These are phyloP conservation scores for Irpex lacteus DNA, from an alignment of 1,284 basidiomycete genomes.

Conservation along the genomic window DNA sequence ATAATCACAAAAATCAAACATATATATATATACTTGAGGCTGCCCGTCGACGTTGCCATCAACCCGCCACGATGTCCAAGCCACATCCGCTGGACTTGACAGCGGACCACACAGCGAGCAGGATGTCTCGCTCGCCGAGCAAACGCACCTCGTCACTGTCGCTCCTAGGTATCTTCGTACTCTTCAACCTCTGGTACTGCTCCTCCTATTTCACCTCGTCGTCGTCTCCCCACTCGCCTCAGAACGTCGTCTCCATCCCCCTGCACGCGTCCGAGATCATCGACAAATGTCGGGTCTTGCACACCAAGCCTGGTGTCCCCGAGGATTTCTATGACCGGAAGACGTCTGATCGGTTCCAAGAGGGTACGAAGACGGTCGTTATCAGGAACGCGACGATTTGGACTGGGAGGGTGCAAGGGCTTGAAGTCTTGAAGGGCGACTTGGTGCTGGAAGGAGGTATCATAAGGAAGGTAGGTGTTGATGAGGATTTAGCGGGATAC, in stretches of 20 bases:
- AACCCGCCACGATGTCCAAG: neutral
- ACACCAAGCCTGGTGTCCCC: slow-evolving; percentile 40
- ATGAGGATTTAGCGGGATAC: slow-evolving; percentile 16
- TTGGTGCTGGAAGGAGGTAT: slow-evolving; percentile 54
- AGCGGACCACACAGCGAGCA: neutral
- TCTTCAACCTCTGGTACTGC: slow-evolving; percentile 15
- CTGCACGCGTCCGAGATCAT: slow-evolving; percentile 25
- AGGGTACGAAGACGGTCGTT: slow-evolving; percentile 19
- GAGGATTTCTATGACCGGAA: slow-evolving; percentile 46
- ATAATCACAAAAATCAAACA: neutral
- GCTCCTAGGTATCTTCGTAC: slow-evolving; percentile 13
- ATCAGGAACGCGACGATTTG: slow-evolving; percentile 59
- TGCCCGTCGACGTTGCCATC: neutral
- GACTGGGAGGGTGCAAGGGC: slow-evolving; percentile 57
- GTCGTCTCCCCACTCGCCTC: neutral
- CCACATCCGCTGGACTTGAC: neutral
- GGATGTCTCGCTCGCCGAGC: neutral
- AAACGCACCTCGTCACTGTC: slow-evolving; percentile 8
- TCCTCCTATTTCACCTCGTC: slow-evolving; percentile 8
- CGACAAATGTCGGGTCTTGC: slow-evolving; percentile 38
- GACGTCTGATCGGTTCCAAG: slow-evolving; percentile 63
- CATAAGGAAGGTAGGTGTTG: slow-evolving; percentile 47
- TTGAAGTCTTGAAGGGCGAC: slow-evolving; percentile 49
- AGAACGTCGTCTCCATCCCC: slow-evolving; percentile 16
- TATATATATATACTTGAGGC: no score